These are phyloP conservation scores for Ophiostoma sp. DNA, from an alignment of 2,329 filamentous ascomycete genomes.

Conservation along the genomic window DNA sequence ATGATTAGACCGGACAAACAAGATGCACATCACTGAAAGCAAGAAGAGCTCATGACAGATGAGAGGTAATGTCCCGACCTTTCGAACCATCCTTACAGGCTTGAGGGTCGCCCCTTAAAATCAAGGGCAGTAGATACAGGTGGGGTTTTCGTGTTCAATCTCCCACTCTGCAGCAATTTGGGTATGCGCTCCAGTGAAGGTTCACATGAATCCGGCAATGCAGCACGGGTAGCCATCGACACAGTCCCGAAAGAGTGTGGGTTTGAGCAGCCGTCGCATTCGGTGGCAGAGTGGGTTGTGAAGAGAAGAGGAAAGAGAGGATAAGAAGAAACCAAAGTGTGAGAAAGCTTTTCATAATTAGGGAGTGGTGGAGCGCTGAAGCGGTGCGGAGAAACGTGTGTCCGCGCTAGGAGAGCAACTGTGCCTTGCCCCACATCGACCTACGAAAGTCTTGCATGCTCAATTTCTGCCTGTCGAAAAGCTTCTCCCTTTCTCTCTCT, in stretches of 20 bases:
- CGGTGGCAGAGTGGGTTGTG: slow-evolving; percentile 41
- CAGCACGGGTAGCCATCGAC: slow-evolving; percentile 36
- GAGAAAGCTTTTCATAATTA: slow-evolving; percentile 22
- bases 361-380: neutral
- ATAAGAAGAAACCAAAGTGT: slow-evolving; percentile 34
- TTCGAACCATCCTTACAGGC: slow-evolving; percentile 80
- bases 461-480: slow-evolving; percentile 7
- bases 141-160: slow-evolving; percentile 54
- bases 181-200: slow-evolving; percentile 56
- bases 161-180: slow-evolving; percentile 55
- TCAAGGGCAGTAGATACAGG: slow-evolving; percentile 90
- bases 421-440: neutral
- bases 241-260: slow-evolving; percentile 9
- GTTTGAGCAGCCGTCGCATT: slow-evolving; percentile 39
- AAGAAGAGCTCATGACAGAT: neutral
- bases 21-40: neutral
- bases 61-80: slow-evolving; percentile 65
- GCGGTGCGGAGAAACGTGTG: slow-evolving; percentile 20
- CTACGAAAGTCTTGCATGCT: neutral
- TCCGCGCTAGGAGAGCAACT: slow-evolving; percentile 1
- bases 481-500: slow-evolving; percentile 29
- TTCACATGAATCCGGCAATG: slow-evolving; percentile 32
- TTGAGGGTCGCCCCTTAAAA: slow-evolving; percentile 45
- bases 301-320: slow-evolving; percentile 34
- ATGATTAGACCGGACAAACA: neutral